Evolutionary conservation across 2,329 filamentous ascomycete species (phyloP), one percentile per base, ranked within the genome.

Genomic region (Stagonosporopsis vannaccii): DNA sequence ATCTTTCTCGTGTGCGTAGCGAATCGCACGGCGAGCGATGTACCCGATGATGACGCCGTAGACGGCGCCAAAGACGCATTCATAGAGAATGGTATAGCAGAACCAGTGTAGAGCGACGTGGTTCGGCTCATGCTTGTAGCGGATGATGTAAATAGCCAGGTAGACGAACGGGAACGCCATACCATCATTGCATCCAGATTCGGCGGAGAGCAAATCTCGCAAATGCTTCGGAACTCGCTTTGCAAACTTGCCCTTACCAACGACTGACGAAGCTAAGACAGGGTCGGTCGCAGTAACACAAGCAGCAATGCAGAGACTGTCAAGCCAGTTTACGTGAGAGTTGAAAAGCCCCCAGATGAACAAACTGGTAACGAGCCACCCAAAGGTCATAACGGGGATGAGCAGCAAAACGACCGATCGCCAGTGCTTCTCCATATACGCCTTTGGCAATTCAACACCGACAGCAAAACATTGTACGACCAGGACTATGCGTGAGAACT

Each of bases 81-180:
- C 95, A 78, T 99, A 99, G 1, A 99, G 82, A 59, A 99, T 86
- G 30, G 91, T 96, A 68, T 89, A 87, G 70, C 93, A 91, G 68
- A 98, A 85, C 89, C 93, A 99, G 77, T 98, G 87, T 60, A 89
- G 89, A 15, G 88, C 85, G 37, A 96, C 90, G 50, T 90, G 77
- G 42, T 79, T 78, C 5, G 90, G 86, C 65, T 90, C 76, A 25
- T 86, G 87, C 60, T 89, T 82, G 74, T 94, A 97, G 63, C 90
- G 87, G 63, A 98, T 91, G 42, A 98, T 85, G 76, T 97, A 98
- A 26, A 97, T 81, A 1, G 91, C 89, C 26, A 99, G 83, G 74
- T 99, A 99, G 69, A 99, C 86, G 76, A 99, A 99, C 0, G 95
- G 95, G 72, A 99, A 99, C 1, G 95, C 95, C 95, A 99, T 99